Percentiles rank a stretch among this genome's conserved stretches.
These are phyloP conservation scores for Leccinum truebloodii DNA, from an alignment of 768 basidiomycete species.

Conservation along the genomic window DNA sequence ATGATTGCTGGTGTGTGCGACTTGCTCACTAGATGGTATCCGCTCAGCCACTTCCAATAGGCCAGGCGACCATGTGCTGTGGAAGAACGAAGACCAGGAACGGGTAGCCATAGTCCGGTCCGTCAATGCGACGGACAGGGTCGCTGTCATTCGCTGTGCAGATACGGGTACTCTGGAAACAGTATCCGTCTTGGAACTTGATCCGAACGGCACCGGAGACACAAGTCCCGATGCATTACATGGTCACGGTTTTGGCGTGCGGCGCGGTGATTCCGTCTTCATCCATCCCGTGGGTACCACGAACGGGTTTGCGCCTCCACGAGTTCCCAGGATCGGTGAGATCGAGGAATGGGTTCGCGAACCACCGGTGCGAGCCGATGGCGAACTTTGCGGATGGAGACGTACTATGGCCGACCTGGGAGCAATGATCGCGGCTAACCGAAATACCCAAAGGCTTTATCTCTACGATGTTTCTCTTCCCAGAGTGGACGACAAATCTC, in stretches of 20 bases:
- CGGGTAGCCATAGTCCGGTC: slow-evolving; percentile 76
- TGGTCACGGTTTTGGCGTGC: slow-evolving; percentile 72
- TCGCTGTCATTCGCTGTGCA: slow-evolving; percentile 61
- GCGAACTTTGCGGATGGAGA: slow-evolving; percentile 67
- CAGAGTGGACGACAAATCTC: slow-evolving; percentile 36
- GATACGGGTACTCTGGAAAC: slow-evolving; percentile 58
- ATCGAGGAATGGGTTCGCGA: slow-evolving; percentile 80
- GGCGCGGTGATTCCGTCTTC: slow-evolving; percentile 83
- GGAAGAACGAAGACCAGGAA: slow-evolving; percentile 71
- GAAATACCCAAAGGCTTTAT: slow-evolving; percentile 37
- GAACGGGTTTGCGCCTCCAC: slow-evolving; percentile 69
- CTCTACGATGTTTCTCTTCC: slow-evolving; percentile 49
- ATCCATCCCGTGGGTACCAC: slow-evolving; percentile 67
- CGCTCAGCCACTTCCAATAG: slow-evolving; percentile 38
- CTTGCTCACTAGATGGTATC: neutral
- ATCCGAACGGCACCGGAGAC: slow-evolving; percentile 74
- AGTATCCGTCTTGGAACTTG: slow-evolving; percentile 84
- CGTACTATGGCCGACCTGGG: slow-evolving; percentile 72
- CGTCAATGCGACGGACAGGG: slow-evolving; percentile 71
- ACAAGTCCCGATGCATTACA: slow-evolving; percentile 42
- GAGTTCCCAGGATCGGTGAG: slow-evolving; percentile 84
- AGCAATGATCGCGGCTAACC: slow-evolving; percentile 49
- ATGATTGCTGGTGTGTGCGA: slow-evolving; percentile 76
- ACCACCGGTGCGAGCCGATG: slow-evolving; percentile 45
- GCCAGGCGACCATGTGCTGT: slow-evolving; percentile 91